Evolutionary conservation across 768 basidiomycete species (phyloP), one percentile per base, ranked within the genome.

Genomic region (Kondoa malvinella): DNA sequence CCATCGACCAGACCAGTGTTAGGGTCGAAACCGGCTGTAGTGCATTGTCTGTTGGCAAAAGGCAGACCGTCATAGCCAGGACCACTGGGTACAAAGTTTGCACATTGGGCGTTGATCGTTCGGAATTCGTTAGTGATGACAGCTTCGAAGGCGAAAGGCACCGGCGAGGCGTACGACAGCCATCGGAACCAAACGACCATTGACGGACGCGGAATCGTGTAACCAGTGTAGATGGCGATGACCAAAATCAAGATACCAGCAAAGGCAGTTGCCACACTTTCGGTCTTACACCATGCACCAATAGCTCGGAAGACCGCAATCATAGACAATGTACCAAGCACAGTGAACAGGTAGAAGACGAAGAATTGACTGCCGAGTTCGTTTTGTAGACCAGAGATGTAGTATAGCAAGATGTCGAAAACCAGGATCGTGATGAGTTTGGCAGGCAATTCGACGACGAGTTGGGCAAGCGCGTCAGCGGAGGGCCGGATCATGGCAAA

Each of bases 401-500:
- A 71, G 69, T 72, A 74, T 32, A 75, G 63, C 57, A 69, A 63
- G 63, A 75, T 60, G 62, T 71, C 69, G 59, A 71, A 73, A 57
- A 70, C 57, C 57, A 69, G 34, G 40, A 72, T 64, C 56, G 50
- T 34, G n/a, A 69, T 27, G 31, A 65, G 40, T 60, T 68, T 70
- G 69, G 61, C 21, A 16, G 69, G 69, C 17, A 70, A 8, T 66
- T 74, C 73, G 68, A 73, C 70, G 15, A 73, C 59, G 16, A 67
- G 68, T 30, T 77, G 75, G 2, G 80, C 79, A 27, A 81, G 67
- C 0, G 78, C 77, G 33, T 80, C 78, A 4, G 79, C 77, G 62
- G 76, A 75, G 25, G 78, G 78, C 69, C 81, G 80, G 68, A 78
- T 77, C 57, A 80, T 77, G 34, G 81, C 80, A 69, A 78, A 81